phyloP scores from a whole-genome alignment of 2,329 filamentous ascomycete species.

The Aspergillus hortae region DNA sequence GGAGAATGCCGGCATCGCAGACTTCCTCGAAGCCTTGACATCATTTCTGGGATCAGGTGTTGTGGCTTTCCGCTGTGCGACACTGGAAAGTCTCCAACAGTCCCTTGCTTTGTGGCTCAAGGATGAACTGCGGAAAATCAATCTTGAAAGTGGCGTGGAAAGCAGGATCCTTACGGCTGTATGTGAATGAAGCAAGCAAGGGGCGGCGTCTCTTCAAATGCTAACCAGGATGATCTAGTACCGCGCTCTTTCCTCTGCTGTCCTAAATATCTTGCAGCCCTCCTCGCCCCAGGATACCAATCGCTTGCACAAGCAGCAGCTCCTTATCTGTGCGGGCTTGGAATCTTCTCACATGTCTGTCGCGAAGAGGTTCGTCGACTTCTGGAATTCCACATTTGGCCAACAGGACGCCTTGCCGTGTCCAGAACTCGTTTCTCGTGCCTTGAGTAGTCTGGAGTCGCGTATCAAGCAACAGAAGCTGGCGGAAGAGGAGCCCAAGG shows the following conservation, averaged over 20 bases:
- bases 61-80: conserved; percentile 50
- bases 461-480: conserved; percentile 52
- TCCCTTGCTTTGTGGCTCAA: conserved; percentile 33
- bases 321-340: conserved; percentile 52
- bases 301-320: conserved; percentile 51
- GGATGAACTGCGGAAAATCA: conserved; percentile 28
- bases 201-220: not conserved
- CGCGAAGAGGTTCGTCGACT: conserved; percentile 50
- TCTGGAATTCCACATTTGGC: conserved; percentile 72
- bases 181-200: conserved; percentile 18
- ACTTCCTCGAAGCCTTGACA: conserved; percentile 54
- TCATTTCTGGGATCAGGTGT: conserved; percentile 53
- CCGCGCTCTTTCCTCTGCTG: conserved; percentile 29
- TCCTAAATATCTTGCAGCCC: conserved; percentile 29
- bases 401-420: conserved; percentile 59
- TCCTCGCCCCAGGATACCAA: conserved; percentile 23
- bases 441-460: conserved; percentile 59
- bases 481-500: conserved; percentile 28
- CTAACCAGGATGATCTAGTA: conserved; percentile 26
- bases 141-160: conserved; percentile 23
- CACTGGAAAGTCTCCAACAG: conserved; percentile 58
- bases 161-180: conserved; percentile 33
- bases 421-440: conserved; percentile 59
- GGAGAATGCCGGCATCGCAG: conserved; percentile 37
- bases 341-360: conserved; percentile 50